Percentiles rank a stretch among this genome's conserved stretches.
These are phyloP conservation scores for Scleroderma citrinum DNA, from an alignment of 768 basidiomycete species.

Conservation along the genomic window DNA sequence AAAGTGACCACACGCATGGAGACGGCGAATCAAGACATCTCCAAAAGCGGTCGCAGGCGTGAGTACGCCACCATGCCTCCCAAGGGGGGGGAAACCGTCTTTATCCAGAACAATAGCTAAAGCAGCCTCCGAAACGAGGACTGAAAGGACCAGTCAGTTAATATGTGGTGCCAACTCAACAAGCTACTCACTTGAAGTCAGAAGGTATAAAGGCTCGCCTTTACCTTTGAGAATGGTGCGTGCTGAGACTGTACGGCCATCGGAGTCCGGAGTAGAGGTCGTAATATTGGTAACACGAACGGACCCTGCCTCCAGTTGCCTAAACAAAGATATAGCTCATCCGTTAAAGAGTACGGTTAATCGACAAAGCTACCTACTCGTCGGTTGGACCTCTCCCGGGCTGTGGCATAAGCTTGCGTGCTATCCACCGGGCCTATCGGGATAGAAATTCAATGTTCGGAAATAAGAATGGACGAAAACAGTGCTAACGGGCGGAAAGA, in stretches of 20 bases:
- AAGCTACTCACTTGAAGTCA: conserved; percentile 46
- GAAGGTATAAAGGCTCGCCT: conserved; percentile 73
- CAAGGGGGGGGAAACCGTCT: conserved; percentile 51
- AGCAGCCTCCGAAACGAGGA: conserved; percentile 76
- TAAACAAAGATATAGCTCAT: conserved; percentile 18
- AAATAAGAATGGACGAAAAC: background rate
- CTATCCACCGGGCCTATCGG: conserved; percentile 49
- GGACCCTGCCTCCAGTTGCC: conserved; percentile 54
- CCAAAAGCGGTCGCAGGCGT: conserved; percentile 85
- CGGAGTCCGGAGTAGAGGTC: conserved; percentile 42
- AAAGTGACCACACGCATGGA: conserved; percentile 53
- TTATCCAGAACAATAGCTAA: conserved; percentile 58
- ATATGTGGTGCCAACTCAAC: background rate
- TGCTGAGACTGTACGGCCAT: conserved; percentile 37
- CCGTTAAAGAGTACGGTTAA: background rate
- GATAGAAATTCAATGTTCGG: background rate
- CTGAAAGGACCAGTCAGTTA: conserved; percentile 27
- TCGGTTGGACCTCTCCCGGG: background rate
- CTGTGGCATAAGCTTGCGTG: conserved; percentile 29
- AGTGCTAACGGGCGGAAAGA: conserved; percentile 32
- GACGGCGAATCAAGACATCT: conserved; percentile 63
- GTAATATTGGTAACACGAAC: conserved; percentile 68
- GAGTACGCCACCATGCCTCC: conserved; percentile 66
- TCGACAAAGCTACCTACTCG: background rate
- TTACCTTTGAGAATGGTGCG: conserved; percentile 56